Evolutionary conservation across 768 basidiomycete genomes (phyloP), one percentile per base, ranked within the genome.

Genomic region (Plicaturopsis crispa): DNA sequence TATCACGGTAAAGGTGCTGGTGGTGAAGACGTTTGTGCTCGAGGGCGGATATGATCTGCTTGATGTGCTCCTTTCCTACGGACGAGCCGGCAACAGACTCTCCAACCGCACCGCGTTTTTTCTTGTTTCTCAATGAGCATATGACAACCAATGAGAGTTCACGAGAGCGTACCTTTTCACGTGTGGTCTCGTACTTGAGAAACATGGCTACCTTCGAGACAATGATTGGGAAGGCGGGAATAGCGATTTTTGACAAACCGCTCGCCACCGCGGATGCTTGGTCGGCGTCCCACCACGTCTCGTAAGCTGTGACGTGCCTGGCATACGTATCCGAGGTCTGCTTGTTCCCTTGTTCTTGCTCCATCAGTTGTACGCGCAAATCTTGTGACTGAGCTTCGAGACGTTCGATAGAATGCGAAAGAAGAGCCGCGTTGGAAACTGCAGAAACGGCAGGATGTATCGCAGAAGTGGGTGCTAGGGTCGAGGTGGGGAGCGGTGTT

Each of bases 161-260:
- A 36, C 30, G 38, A 37, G 14, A 16, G 38, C 31, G 31, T 37
- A 63, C 62, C 55, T 61, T 61, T n/a, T 42, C 32, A 2, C 51
- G 48, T 1, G 48, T 54, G 6, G 48, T 47, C 33, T 60, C 56
- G 38, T 60, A 46, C 11, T 55, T 26, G 6, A 63, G 52, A 36
- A 59, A 65, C 5, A 53, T 16, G 0, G 51, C 48, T 2, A 53
- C 63, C 26, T 63, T 63, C 2, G 46, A 44, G 0, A 46, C 53
- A 0, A 50, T 55, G 35, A 63, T 54, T 0, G 59, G 62, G 26
- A 58, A 51, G 3, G 53, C 40, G 4, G 49, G 46, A 30, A 59
- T 46, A 1, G 36, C 16, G 2, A 16, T 35, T 30, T 44, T 32
- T 1, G 18, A 14, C 3, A 42, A 38, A 21, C 52, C 31, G 14